A percentile compares a stretch with the other conserved stretches of the same genome.
Conservation (phyloP, 2,329 filamentous ascomycete genomes). For the Scedosporium dehoogii region DNA sequence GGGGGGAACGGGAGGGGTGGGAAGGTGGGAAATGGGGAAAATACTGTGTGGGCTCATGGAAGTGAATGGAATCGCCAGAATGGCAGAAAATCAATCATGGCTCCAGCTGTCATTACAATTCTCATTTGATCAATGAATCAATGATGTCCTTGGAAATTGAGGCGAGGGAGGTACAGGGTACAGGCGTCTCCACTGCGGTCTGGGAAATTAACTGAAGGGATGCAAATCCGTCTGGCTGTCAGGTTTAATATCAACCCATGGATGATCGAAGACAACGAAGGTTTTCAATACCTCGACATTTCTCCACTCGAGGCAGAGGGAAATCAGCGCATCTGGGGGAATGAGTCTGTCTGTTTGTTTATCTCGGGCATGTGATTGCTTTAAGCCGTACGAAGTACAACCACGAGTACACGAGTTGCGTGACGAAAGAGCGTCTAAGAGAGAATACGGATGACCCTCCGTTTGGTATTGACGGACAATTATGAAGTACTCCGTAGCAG, state of each 20-base stretch:
- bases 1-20: neutral
- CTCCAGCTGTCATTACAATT: neutral
- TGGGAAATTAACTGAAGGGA: neutral
- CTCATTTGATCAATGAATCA: no score
- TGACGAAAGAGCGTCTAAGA: no score
- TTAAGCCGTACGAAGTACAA: no score
- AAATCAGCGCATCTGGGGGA: neutral
- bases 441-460: no score
- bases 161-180: neutral
- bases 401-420: no score
- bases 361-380: neutral
- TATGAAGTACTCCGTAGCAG: no score
- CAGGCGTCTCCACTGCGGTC: neutral
- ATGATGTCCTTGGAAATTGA: no score
- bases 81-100: neutral
- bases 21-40: neutral
- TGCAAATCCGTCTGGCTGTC: neutral
- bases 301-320: neutral
- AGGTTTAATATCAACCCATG: neutral
- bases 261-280: no score
- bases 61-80: conserved; percentile 1
- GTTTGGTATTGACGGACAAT: no score
- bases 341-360: neutral
- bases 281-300: neutral
- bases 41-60: conserved; percentile 7